Evolutionary conservation across 495 filamentous ascomycete genomes (phyloP), one percentile per base, ranked within the genome.

Genomic region (Diplogelasinospora grovesii): DNA sequence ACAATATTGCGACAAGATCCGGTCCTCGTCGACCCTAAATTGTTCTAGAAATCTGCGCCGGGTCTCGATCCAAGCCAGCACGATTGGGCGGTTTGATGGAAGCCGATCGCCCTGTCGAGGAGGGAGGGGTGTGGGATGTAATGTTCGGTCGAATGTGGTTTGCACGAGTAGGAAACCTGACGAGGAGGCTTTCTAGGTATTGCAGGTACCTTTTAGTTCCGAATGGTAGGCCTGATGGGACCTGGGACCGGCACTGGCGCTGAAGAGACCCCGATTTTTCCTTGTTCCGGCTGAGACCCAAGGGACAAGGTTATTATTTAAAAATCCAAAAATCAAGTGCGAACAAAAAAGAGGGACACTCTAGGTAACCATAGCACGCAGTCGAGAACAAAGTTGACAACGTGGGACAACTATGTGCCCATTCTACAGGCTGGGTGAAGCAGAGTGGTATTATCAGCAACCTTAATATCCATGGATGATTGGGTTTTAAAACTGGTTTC

Each of bases 131-230:
- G 43, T 40, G 43, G 39, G 47, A 46, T 54, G 35, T 34, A 26
- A 41, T 36, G 43, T n/a, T n/a, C n/a, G n/a, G 30, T 31, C 35
- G 19, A 43, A 41, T 36, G 48, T 39, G 39, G 54, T 54, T n/a
- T 51, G 50, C 48, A 54, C 50, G 41, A 48, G 50, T 41, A 53
- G 43, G n/a, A n/a, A 53, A 45, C 46, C 43, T 43, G 34, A 45
- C 13, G 43, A 46, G 41, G 38, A 33, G 41, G 35, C 39, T 39
- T 41, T 29, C 18, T 9, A 14, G 23, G 14, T 25, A 22, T n/a
- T n/a, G n/a, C n/a, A n/a, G n/a, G n/a, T n/a, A n/a, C n/a, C n/a
- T n/a, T 22, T 29, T 28, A 7, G 25, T 30, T 20, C 6, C 19
- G 22, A 11, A 4, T 11, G 15, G 31, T 31, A 25, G 42, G 33